These are phyloP conservation scores for Neoboletus magnificus DNA, from an alignment of 768 basidiomycete species.

Conservation along the genomic window DNA sequence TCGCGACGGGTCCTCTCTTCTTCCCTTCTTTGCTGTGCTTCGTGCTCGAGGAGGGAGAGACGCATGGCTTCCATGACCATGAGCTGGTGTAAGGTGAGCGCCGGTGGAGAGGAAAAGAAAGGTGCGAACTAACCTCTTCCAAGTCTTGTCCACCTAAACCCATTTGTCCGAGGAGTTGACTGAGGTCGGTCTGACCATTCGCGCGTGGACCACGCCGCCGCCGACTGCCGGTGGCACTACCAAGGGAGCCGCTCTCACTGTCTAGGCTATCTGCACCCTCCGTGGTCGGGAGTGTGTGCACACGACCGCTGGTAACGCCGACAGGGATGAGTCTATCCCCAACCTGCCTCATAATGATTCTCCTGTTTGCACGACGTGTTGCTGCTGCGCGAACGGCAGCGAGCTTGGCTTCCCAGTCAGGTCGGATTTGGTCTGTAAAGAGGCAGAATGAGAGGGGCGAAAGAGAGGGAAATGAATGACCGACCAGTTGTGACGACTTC, in stretches of 20 bases:
- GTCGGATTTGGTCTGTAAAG: slow-evolving; percentile 78
- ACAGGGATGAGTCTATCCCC: slow-evolving; percentile 97
- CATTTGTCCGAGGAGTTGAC: slow-evolving; percentile 58
- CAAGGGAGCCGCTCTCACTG: slow-evolving; percentile 31
- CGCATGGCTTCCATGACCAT: slow-evolving; percentile 99
- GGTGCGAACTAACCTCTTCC: slow-evolving; percentile 67
- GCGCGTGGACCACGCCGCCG: slow-evolving; percentile 58
- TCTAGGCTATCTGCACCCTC: slow-evolving; percentile 49
- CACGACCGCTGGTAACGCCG: slow-evolving; percentile 87
- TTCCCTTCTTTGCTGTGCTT: slow-evolving; percentile 83
- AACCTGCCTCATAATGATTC: slow-evolving; percentile 98
- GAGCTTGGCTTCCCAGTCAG: slow-evolving; percentile 97
- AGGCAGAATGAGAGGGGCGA: slow-evolving; percentile 8
- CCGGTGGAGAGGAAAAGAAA: slow-evolving; percentile 23
- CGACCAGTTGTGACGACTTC: slow-evolving; percentile 90
- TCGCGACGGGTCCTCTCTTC: slow-evolving; percentile 63
- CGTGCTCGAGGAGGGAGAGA: slow-evolving; percentile 88
- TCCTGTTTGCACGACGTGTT: slow-evolving; percentile 89
- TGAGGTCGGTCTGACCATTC: slow-evolving; percentile 52
- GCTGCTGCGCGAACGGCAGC: slow-evolving; percentile 94
- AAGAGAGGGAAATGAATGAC: slow-evolving; percentile 20
- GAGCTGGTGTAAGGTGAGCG: slow-evolving; percentile 47
- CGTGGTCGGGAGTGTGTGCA: slow-evolving; percentile 61
- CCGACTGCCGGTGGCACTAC: slow-evolving; percentile 44
- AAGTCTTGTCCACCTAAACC: slow-evolving; percentile 83